Percentiles rank a stretch among this genome's conserved stretches.
Conservation (phyloP, 345 rosid genomes). For the Hibiscus tridactylites region DNA sequence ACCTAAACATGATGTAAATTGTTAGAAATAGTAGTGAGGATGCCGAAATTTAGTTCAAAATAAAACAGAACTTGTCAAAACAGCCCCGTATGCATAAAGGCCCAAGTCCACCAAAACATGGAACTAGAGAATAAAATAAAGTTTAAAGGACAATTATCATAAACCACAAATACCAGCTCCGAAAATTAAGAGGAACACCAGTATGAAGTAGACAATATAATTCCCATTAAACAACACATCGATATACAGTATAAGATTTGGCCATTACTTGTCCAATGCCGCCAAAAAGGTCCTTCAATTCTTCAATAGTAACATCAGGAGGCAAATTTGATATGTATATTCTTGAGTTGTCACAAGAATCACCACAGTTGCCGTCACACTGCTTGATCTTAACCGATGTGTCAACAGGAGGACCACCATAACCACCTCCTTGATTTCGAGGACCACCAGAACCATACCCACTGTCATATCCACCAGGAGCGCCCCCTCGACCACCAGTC, state of each 20-base stretch:
- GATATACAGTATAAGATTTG: constrained; percentile 18
- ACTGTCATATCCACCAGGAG: constrained; percentile 33
- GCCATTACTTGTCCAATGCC: constrained; percentile 93
- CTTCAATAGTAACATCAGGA: constrained; percentile 78
- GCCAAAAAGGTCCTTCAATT: constrained; percentile 84
- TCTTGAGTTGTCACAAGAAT: constrained; percentile 82
- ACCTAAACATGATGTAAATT: constrained; percentile 36
- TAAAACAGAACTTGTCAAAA: not conserved
- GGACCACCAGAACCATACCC: constrained; percentile 49
- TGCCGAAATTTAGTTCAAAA: not conserved
- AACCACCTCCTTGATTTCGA: constrained; percentile 44
- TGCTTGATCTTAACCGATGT: constrained; percentile 58
- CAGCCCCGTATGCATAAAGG: not conserved
- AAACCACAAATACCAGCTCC: not conserved
- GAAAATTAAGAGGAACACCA: not conserved
- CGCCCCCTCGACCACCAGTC: constrained; percentile 45
- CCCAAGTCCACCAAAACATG: not conserved
- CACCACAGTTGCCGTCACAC: constrained; percentile 77
- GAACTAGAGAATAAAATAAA: not conserved
- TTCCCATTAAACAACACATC: not conserved
- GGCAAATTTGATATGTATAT: constrained; percentile 97
- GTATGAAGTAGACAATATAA: not conserved
- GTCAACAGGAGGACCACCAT: constrained; percentile 37
- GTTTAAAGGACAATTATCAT: not conserved
- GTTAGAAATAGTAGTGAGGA: constrained; percentile 5